Conservation (phyloP, 1,284 basidiomycete genomes). For the Malassezia psittaci region DNA sequence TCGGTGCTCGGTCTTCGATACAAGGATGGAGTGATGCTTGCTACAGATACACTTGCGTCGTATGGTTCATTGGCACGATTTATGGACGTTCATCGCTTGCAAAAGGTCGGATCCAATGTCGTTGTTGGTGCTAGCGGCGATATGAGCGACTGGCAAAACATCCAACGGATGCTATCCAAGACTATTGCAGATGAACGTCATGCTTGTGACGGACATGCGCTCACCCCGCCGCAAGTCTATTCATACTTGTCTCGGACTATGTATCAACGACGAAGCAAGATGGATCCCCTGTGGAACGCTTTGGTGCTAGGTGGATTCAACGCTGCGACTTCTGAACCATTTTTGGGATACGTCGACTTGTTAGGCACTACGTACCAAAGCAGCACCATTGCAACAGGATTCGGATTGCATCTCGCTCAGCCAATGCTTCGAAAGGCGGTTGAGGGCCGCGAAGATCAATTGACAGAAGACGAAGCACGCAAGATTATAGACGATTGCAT, state of each 20-base stretch:
- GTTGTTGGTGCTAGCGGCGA: conserved; percentile 87
- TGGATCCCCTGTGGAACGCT: conserved; percentile 93
- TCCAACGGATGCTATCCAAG: conserved; percentile 57
- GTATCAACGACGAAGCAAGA: conserved; percentile 76
- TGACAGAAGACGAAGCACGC: conserved; percentile 71
- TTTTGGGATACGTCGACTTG: conserved; percentile 84
- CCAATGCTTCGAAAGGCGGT: conserved; percentile 82
- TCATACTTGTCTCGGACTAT: conserved; percentile 82
- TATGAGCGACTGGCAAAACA: conserved; percentile 94
- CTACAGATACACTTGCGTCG: conserved; percentile 95
- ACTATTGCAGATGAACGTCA: conserved; percentile 63
- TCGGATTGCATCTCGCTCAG: conserved; percentile 86
- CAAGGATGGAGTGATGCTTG: conserved; percentile 96
- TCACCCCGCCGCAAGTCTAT: conserved; percentile 83
- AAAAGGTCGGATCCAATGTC: conserved; percentile 66
- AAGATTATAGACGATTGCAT: conserved; percentile 74
- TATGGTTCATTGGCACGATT: conserved; percentile 95
- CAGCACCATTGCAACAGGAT: conserved; percentile 91
- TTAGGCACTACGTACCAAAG: conserved; percentile 89
- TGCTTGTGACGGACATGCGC: conserved; percentile 67
- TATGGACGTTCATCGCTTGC: conserved; percentile 83
- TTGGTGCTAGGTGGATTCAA: conserved; percentile 64
- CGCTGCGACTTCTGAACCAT: conserved; percentile 25
- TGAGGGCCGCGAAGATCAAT: conserved; percentile 64
- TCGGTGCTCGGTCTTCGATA: conserved; percentile 86